Evolutionary conservation across 805 yeast genomes (phyloP), one percentile per base, ranked within the genome.

Genomic region (Metschnikowia arizonensis): DNA sequence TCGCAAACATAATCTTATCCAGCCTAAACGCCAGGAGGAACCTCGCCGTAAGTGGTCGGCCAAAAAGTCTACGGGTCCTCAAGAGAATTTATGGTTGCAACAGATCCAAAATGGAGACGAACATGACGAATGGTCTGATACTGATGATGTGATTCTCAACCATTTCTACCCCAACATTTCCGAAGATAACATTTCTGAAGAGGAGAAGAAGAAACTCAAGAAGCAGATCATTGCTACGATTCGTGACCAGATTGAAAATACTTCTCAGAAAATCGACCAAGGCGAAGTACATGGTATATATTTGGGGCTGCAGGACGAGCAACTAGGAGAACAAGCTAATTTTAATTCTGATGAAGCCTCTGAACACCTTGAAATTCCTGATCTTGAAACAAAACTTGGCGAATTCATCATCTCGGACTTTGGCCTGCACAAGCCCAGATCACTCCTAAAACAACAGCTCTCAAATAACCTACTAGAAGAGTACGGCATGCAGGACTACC

Each of bases 101-200:
- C 42, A 31, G 42, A 39, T 39, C 15, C 42, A 25, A 10, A 21
- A 11, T 11, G 42, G 34, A 2, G 49, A 42, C 17, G 40, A 53
- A n/a, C 66, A 64, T 24, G 62, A 61, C 42, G 74, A 69, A 24
- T 67, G 71, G 72, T 73, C 69, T 45, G 63, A 71, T 4, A 61
- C 63, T 9, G 76, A 71, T 50, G 73, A 71, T 31, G 70, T 63
- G 23, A 53, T 72, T 18, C 56, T 72, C 36, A 60, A 64, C 47
- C 69, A 67, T 44, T 67, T 68, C 48, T 72, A 67, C 47, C 76
- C 76, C 0, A 60, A 61, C 38, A 49, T 71, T 5, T 66, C 71
- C 5, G 69, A 67, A 15, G 68, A 64, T 29, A 36, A 40, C 17
- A 52, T 68, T 36, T 54, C 67, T 3, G 50, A 46, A 32, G 73